phyloP scores from a whole-genome alignment of 169 alveolate genomes.

The Cryptosporidium ryanae region DNA sequence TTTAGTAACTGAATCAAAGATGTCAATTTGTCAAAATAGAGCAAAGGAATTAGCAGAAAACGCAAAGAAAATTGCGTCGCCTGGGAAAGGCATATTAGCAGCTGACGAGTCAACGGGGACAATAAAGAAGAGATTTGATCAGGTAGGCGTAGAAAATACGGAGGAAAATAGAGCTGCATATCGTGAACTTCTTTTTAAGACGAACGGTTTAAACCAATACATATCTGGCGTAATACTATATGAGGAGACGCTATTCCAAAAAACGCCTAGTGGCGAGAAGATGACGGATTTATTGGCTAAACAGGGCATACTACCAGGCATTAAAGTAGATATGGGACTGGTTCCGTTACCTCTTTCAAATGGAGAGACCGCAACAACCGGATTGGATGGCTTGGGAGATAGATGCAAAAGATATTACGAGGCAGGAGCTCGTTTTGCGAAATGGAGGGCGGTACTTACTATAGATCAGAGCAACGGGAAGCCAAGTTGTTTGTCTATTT shows the following conservation, averaged over 20 bases:
- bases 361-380: constrained; percentile 91
- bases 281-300: constrained; percentile 88
- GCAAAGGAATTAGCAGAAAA: constrained; percentile 83
- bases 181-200: constrained; percentile 94
- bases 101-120: constrained; percentile 99
- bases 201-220: constrained; percentile 92
- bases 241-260: constrained; percentile 98
- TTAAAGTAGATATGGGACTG: constrained; percentile 90
- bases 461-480: constrained; percentile 89
- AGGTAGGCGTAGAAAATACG: constrained; percentile 93
- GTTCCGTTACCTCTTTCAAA: constrained; percentile 80
- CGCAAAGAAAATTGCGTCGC: constrained; percentile 84
- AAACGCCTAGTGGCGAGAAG: constrained; percentile 86
- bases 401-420: constrained; percentile 95
- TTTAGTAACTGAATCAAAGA: background rate
- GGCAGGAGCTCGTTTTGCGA: constrained; percentile 99
- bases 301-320: constrained; percentile 97
- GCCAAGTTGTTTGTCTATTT: constrained; percentile 93
- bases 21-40: constrained; percentile 62
- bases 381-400: constrained; percentile 96
- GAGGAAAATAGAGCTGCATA: constrained; percentile 95
- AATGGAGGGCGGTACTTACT: constrained; percentile 98
- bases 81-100: constrained; percentile 98
- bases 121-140: constrained; percentile 94
- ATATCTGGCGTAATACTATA: constrained; percentile 97